phyloP scores from a whole-genome alignment of 2,329 filamentous ascomycete species.

The Blastomyces gilchristii region DNA sequence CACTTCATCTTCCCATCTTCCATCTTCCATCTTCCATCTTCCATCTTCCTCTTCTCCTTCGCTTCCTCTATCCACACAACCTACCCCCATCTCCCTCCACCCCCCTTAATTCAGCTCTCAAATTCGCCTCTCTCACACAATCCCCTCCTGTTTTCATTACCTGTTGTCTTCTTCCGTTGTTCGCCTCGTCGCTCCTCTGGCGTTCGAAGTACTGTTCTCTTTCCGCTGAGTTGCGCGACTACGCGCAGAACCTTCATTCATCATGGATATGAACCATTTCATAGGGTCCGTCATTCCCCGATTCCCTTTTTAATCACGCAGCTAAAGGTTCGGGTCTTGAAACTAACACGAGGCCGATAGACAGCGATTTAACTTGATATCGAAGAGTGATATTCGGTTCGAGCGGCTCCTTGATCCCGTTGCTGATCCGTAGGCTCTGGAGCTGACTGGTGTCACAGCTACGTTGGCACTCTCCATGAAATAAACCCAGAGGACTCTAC shows the following conservation, averaged over 20 bases:
- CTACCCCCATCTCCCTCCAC: slow-evolving; percentile 15
- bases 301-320: slow-evolving; percentile 15
- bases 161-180: slow-evolving; percentile 8
- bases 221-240: slow-evolving; percentile 18
- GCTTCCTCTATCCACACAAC: slow-evolving; percentile 13
- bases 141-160: slow-evolving; percentile 13
- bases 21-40: background rate
- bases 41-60: slow-evolving; percentile 16
- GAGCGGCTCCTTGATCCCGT: slow-evolving; percentile 7
- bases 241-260: slow-evolving; percentile 25
- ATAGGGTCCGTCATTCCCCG: slow-evolving; percentile 34
- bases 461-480: slow-evolving; percentile 89
- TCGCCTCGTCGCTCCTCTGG: slow-evolving; percentile 18
- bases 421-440: slow-evolving; percentile 14
- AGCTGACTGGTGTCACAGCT: slow-evolving; percentile 49
- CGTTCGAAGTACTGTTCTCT: background rate
- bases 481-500: slow-evolving; percentile 97
- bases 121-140: slow-evolving; percentile 19
- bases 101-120: background rate
- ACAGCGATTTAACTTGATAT: slow-evolving; percentile 91
- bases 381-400: slow-evolving; percentile 92
- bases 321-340: slow-evolving; percentile 21
- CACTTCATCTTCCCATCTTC: too few relatives aligned
- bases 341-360: slow-evolving; percentile 41
- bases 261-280: slow-evolving; percentile 42